These are phyloP conservation scores for Aplosporella prunicola DNA, from an alignment of 2,329 filamentous ascomycete species.

Conservation along the genomic window DNA sequence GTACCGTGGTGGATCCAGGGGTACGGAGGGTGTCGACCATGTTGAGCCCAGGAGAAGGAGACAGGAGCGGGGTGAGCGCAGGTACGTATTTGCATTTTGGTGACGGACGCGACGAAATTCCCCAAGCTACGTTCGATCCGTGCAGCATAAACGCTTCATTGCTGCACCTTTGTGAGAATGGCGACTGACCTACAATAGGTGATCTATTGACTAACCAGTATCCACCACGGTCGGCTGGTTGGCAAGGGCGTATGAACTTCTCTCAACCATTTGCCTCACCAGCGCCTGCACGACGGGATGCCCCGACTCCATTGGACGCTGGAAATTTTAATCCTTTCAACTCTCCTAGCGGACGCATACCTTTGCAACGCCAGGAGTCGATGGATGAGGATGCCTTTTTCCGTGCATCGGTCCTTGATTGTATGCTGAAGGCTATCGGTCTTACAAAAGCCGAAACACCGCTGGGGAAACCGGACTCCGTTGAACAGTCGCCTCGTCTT, in stretches of 20 bases:
- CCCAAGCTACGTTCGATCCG: too few relatives aligned
- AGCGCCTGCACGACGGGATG: constrained; percentile 26
- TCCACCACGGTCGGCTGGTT: too few relatives aligned
- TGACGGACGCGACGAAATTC: not conserved
- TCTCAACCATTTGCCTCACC: constrained; percentile 39
- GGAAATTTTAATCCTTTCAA: constrained; percentile 33
- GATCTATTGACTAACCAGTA: constrained; percentile 76
- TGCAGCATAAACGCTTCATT: not conserved
- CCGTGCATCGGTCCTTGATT: constrained; percentile 81
- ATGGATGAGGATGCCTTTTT: constrained; percentile 84
- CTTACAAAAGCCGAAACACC: constrained; percentile 59
- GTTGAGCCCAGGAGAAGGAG: constrained; percentile 20
- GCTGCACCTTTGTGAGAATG: too few relatives aligned
- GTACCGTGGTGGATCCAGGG: constrained; percentile 16
- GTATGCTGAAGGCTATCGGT: constrained; percentile 90
- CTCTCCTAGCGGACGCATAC: constrained; percentile 23
- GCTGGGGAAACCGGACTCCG: constrained; percentile 58
- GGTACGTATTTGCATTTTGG: constrained; percentile 2
- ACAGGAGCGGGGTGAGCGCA: constrained; percentile 26
- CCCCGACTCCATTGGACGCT: constrained; percentile 36
- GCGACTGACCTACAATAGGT: constrained; percentile 34
- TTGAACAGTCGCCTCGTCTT: constrained; percentile 75
- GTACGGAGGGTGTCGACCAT: constrained; percentile 12
- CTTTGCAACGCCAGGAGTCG: constrained; percentile 64
- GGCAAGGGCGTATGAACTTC: constrained; percentile 40